Conservation (phyloP, 139 green algal species). For the Picochlorum sp. region DNA sequence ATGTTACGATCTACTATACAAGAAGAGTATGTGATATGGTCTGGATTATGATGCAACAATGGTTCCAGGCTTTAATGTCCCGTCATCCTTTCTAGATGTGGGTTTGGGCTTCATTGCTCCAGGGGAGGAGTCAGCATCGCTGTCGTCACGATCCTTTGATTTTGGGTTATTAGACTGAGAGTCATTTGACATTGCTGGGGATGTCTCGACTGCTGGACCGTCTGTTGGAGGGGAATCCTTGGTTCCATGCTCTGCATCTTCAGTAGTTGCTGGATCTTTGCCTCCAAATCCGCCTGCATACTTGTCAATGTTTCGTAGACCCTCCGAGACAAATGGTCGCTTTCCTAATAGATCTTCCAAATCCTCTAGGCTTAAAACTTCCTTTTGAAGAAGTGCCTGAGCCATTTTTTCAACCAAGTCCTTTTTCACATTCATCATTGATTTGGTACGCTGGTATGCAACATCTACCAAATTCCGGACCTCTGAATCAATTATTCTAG, state of each 20-base stretch:
- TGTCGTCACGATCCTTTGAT: not conserved
- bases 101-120: not conserved
- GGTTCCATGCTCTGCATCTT: not conserved
- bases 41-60: constrained; percentile 2
- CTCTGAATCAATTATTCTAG: constrained; percentile 91
- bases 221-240: not conserved
- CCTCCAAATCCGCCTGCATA: constrained; percentile 47
- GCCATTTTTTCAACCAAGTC: constrained; percentile 75
- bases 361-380: constrained; percentile 83
- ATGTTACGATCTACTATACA: not conserved
- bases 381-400: constrained; percentile 37
- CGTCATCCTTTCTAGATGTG: not conserved
- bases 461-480: constrained; percentile 68
- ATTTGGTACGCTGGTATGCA: constrained; percentile 75
- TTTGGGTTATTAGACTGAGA: not conserved
- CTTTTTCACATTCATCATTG: constrained; percentile 75
- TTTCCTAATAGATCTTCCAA: constrained; percentile 81
- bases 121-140: not conserved
- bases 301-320: constrained; percentile 95
- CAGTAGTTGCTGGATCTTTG: not conserved
- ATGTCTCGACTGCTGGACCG: not conserved
- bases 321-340: constrained; percentile 68
- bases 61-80: not conserved
- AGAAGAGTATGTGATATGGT: not conserved
- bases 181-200: not conserved